These are phyloP conservation scores for Hirschfeldia incana DNA, from an alignment of 345 rosid genomes.

Conservation along the genomic window DNA sequence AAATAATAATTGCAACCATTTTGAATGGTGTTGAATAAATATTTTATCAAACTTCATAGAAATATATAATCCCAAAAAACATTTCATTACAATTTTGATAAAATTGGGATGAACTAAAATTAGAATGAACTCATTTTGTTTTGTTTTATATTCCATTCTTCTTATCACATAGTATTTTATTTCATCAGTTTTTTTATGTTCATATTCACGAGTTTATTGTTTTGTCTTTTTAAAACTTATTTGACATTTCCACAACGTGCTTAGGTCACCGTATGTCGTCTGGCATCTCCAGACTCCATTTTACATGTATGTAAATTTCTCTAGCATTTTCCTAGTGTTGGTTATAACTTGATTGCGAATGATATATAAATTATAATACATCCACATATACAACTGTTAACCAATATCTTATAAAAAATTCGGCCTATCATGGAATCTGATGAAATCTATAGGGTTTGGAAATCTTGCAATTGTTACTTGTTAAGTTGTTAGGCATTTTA, in stretches of 20 bases:
- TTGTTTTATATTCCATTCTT: background rate
- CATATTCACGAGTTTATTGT: background rate
- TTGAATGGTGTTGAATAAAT: background rate
- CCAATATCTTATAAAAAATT: background rate
- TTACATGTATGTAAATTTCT: background rate
- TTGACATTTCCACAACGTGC: background rate
- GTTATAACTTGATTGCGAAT: background rate
- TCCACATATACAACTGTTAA: no score
- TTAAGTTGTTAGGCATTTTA: no score
- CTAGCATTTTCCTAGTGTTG: background rate
- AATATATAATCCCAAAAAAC: no score
- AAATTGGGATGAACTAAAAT: background rate
- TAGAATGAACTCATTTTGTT: background rate
- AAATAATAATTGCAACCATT: background rate
- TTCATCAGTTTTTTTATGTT: background rate
- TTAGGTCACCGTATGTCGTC: background rate
- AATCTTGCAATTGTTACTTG: no score
- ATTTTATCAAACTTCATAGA: background rate
- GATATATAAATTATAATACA: no score
- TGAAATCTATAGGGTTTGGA: no score
- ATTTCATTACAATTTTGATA: background rate
- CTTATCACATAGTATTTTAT: background rate
- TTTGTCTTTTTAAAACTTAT: background rate
- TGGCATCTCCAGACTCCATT: background rate
- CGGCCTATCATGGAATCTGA: background rate